phyloP scores from a whole-genome alignment of 441 rosid species.

The Biscutella auriculata region DNA sequence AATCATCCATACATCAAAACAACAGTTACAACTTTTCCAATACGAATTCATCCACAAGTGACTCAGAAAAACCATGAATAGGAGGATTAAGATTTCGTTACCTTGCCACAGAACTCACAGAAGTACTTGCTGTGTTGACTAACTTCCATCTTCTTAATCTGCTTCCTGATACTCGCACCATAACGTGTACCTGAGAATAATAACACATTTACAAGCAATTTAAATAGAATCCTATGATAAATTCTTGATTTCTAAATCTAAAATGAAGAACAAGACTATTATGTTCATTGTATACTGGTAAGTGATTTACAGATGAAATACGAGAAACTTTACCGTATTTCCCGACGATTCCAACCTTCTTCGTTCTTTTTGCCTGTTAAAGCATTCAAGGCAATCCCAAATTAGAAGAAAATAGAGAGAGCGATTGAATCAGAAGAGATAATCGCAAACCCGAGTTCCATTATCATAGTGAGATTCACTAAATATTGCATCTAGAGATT shows the following conservation, averaged over 20 bases:
- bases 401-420: background rate
- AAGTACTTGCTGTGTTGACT: conserved; percentile 87
- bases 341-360: conserved; percentile 45
- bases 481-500: background rate
- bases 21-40: background rate
- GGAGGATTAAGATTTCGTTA: too few species aligned
- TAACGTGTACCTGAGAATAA: conserved; percentile 54
- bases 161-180: conserved; percentile 92
- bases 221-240: too few species aligned
- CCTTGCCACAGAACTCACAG: conserved; percentile 97
- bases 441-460: background rate
- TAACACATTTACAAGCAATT: background rate
- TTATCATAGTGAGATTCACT: background rate
- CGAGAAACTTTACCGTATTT: conserved; percentile 25
- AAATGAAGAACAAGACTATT: too few species aligned
- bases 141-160: conserved; percentile 85
- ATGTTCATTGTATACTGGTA: too few species aligned
- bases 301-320: background rate
- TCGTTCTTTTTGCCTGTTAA: conserved; percentile 33
- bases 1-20: background rate
- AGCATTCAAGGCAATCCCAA: background rate
- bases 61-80: too few species aligned
- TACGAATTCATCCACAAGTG: background rate
- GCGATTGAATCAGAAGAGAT: background rate
- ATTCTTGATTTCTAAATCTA: too few species aligned